These are phyloP conservation scores for Trichosanthes truncata DNA, from an alignment of 306 rosid species.

Conservation along the genomic window DNA sequence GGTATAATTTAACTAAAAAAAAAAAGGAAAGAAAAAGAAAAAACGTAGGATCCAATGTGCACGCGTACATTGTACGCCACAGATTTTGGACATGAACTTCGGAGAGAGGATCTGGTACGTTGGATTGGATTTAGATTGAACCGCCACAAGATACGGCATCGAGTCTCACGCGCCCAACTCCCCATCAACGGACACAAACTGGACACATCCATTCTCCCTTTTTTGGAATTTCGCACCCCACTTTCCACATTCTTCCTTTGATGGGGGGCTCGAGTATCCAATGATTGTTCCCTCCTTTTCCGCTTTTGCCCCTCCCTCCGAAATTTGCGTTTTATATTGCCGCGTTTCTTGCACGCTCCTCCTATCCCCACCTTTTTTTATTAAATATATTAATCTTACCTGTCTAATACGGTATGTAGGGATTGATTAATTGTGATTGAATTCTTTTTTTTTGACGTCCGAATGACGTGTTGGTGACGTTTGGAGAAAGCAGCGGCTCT, in stretches of 20 bases:
- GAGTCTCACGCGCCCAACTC: slow-evolving; percentile 9
- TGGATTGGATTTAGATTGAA: not conserved
- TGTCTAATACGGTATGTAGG: not conserved
- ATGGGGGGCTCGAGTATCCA: slow-evolving; percentile 1
- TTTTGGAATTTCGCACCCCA: slow-evolving; percentile 11
- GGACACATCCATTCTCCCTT: not conserved
- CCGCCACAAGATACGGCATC: slow-evolving; percentile 6
- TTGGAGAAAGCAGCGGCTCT: not conserved
- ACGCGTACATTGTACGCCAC: slow-evolving; percentile 7
- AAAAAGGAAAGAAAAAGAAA: too few relatives aligned
- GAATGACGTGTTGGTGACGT: not conserved
- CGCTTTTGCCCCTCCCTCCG: not conserved
- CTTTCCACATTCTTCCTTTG: slow-evolving; percentile 1
- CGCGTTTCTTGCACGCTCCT: not conserved
- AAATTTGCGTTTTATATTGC: not conserved
- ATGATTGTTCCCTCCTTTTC: not conserved
- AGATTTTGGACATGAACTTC: not conserved
- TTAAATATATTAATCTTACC: not conserved
- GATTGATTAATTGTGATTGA: not conserved
- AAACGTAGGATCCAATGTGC: slow-evolving; percentile 1
- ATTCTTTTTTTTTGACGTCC: not conserved
- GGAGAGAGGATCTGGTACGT: not conserved
- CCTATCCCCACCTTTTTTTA: not conserved
- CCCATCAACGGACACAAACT: not conserved
- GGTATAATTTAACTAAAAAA: too few relatives aligned